Evolutionary conservation across 805 yeast species (phyloP).

Genomic region (Metschnikowia santaceciliae): DNA sequence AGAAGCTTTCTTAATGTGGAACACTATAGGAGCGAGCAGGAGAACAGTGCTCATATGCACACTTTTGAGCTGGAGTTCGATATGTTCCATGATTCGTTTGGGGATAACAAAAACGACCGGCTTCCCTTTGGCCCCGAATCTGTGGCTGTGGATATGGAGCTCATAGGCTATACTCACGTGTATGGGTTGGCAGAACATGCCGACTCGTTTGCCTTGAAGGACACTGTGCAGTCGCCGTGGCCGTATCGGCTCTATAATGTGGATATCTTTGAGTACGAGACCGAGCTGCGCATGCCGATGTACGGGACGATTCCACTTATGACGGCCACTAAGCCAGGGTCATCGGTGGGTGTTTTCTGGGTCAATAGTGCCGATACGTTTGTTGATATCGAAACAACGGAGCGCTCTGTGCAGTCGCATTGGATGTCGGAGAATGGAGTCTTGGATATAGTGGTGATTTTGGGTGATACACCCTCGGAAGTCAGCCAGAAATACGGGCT

Average conservation of each 20-base stretch:
- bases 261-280: conserved; percentile 91
- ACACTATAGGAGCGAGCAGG: conserved; percentile 54
- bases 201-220: conserved; percentile 67
- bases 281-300: conserved; percentile 81
- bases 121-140: conserved; percentile 88
- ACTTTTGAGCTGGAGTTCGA: conserved; percentile 62
- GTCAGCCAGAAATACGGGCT: conserved; percentile 59
- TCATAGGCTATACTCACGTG: conserved; percentile 57
- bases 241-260: conserved; percentile 91
- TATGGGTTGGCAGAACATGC: conserved; percentile 99
- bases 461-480: conserved; percentile 54
- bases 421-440: conserved; percentile 94
- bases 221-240: conserved; percentile 51
- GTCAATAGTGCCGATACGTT: conserved; percentile 89
- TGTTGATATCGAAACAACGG: conserved; percentile 58
- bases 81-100: conserved; percentile 67
- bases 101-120: conserved; percentile 61
- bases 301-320: conserved; percentile 92
- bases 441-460: conserved; percentile 66
- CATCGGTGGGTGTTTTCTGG: conserved; percentile 83
- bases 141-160: conserved; percentile 71
- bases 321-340: conserved; percentile 57
- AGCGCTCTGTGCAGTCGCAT: conserved; percentile 51
- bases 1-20: conserved; percentile 74
- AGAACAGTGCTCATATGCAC: conserved; percentile 24